phyloP scores from a whole-genome alignment of 2,329 filamentous ascomycete species.

The Thyridium curvatum region DNA sequence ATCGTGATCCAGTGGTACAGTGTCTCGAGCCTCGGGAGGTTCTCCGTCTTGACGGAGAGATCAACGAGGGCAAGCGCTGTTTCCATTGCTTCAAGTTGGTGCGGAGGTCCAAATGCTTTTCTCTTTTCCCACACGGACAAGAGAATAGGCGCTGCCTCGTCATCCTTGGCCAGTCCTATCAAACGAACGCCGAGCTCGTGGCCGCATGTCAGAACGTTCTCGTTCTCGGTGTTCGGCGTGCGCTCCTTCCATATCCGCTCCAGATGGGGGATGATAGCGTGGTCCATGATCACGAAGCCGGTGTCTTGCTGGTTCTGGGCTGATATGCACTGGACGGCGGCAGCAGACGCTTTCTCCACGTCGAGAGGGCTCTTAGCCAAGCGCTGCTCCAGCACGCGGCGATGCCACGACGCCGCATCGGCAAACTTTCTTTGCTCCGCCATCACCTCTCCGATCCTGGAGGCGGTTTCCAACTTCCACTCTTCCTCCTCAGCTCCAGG shows the following conservation, averaged over 20 bases:
- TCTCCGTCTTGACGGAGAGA: conserved; percentile 3
- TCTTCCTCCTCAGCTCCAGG: conserved; percentile 1
- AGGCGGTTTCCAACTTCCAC: conserved; percentile 1
- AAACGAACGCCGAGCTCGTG: conserved; percentile 5
- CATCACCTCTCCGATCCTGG: conserved; percentile 3
- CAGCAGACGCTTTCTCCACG: conserved; percentile 3
- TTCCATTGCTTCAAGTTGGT: not conserved
- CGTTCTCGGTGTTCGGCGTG: not conserved
- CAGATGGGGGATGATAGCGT: conserved; percentile 1
- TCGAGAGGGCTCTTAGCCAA: conserved; percentile 3
- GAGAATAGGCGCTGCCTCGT: conserved; percentile 1
- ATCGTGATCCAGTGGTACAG: conserved; percentile 4
- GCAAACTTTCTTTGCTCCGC: conserved; percentile 2
- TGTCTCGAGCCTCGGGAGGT: conserved; percentile 1
- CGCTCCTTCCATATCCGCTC: conserved; percentile 3
- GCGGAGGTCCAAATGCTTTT: not conserved
- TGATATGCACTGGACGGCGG: conserved; percentile 1
- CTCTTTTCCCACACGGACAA: conserved; percentile 4
- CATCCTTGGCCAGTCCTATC: not conserved
- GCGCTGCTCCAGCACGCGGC: conserved; percentile 2
- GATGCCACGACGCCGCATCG: conserved; percentile 1
- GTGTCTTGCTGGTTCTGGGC: conserved; percentile 1
- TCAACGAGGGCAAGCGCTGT: conserved; percentile 3
- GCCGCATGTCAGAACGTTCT: conserved; percentile 3
- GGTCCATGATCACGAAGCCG: conserved; percentile 1